A percentile compares a stretch with the other conserved stretches of the same genome.
Conservation (phyloP, 768 basidiomycete species). For the Hericium alpestre region DNA sequence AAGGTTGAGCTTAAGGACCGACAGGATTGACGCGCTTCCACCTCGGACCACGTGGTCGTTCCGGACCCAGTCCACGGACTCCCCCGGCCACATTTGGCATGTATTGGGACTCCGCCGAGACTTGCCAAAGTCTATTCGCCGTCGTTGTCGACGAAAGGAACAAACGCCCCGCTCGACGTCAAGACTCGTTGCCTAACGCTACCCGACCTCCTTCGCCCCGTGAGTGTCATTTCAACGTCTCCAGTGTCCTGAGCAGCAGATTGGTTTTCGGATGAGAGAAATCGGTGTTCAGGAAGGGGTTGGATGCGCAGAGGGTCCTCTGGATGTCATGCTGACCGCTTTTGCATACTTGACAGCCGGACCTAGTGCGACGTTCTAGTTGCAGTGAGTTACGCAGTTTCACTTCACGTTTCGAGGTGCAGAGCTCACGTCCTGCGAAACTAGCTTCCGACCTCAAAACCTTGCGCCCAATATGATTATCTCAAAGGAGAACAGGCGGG, state of each 20-base stretch:
- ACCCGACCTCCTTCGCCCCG: background rate
- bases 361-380: constrained; percentile 24
- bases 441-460: constrained; percentile 23
- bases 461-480: constrained; percentile 76
- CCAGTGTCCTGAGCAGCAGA: background rate
- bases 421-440: background rate
- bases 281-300: background rate
- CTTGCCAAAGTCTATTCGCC: background rate
- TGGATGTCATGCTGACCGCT: constrained; percentile 12
- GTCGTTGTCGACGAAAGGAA: background rate
- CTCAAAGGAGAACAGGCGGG: constrained; percentile 85
- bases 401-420: background rate
- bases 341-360: constrained; percentile 17
- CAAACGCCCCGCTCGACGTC: background rate
- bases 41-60: no score
- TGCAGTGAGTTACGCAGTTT: constrained; percentile 23
- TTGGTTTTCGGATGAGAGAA: background rate
- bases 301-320: background rate
- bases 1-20: no score
- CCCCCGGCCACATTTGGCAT: no score
- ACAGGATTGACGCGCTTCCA: no score
- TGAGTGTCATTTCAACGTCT: background rate
- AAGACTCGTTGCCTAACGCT: background rate
- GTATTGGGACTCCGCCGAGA: background rate
- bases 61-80: no score